Evolutionary conservation across 2,329 filamentous ascomycete genomes (phyloP).

Genomic region (Dothiorella sarmentorum): DNA sequence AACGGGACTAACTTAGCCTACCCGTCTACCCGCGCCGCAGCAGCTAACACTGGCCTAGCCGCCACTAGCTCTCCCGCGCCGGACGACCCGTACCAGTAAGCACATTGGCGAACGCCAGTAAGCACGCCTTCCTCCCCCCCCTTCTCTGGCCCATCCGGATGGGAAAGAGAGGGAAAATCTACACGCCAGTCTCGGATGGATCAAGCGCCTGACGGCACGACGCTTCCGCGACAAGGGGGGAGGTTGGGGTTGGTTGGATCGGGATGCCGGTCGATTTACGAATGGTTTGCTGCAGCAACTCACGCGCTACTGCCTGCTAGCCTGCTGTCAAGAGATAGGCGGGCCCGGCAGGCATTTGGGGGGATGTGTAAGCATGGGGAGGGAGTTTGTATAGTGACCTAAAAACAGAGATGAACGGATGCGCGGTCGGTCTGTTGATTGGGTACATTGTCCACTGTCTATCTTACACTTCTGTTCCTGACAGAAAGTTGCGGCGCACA

Average conservation of each 20-base stretch:
- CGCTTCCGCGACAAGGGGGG: constrained; percentile 13
- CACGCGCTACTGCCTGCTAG: too few species aligned
- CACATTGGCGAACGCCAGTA: not conserved
- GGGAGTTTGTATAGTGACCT: constrained; percentile 1
- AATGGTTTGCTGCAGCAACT: too few species aligned
- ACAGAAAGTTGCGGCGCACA: too few species aligned
- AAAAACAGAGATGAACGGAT: not conserved
- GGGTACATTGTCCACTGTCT: too few species aligned
- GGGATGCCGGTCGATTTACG: too few species aligned
- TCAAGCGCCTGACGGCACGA: constrained; percentile 14
- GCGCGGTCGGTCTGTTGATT: not conserved
- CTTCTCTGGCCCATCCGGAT: not conserved
- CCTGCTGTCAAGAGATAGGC: too few species aligned
- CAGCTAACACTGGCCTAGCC: not conserved
- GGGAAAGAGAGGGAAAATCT: not conserved
- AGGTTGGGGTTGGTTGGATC: not conserved
- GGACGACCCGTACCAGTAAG: not conserved
- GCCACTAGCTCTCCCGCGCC: not conserved
- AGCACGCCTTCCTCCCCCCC: not conserved
- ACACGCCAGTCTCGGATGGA: not conserved
- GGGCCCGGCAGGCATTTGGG: not conserved
- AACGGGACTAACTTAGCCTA: not conserved
- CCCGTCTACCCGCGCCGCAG: not conserved
- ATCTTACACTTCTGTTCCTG: too few species aligned
- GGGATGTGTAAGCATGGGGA: constrained; percentile 3